Conservation (phyloP, 1,284 basidiomycete species). For the Cutaneotrichosporon curvatum region DNA sequence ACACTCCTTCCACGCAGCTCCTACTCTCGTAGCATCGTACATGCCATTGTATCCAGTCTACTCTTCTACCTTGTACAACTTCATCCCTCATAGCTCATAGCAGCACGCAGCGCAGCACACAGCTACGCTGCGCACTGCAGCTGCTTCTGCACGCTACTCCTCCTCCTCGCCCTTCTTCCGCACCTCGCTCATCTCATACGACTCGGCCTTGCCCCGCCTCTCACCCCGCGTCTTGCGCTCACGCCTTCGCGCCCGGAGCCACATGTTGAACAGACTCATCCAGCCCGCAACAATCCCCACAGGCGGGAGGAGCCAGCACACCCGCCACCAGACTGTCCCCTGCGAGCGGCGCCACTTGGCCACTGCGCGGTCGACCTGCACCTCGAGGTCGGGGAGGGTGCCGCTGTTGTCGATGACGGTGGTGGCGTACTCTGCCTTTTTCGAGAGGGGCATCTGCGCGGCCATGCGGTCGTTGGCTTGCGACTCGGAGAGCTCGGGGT, state of each 20-base stretch:
- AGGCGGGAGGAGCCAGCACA: constrained; percentile 79
- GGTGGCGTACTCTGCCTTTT: constrained; percentile 79
- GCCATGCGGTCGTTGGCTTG: constrained; percentile 65
- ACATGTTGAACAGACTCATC: constrained; percentile 22
- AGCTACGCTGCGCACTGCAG: too few species aligned
- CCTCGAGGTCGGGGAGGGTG: constrained; percentile 58
- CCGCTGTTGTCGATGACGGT: constrained; percentile 85
- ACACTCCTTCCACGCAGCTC: too few species aligned
- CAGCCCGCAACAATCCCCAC: constrained; percentile 50
- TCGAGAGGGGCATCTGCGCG: constrained; percentile 70
- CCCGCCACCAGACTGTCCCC: constrained; percentile 57
- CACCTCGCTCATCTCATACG: constrained; percentile 31
- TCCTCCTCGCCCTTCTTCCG: background rate
- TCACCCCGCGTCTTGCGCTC: constrained; percentile 29
- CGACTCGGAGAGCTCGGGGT: constrained; percentile 50
- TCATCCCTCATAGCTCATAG: too few species aligned
- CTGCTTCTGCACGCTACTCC: too few species aligned
- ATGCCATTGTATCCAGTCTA: too few species aligned
- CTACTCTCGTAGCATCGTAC: too few species aligned
- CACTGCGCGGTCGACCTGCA: constrained; percentile 64
- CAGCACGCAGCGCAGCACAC: too few species aligned
- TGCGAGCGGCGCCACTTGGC: constrained; percentile 53
- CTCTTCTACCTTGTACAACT: too few species aligned
- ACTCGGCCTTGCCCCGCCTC: constrained; percentile 20
- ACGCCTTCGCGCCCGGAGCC: constrained; percentile 10